These are phyloP conservation scores for Pisolithus albus DNA, from an alignment of 768 basidiomycete species.

Conservation along the genomic window DNA sequence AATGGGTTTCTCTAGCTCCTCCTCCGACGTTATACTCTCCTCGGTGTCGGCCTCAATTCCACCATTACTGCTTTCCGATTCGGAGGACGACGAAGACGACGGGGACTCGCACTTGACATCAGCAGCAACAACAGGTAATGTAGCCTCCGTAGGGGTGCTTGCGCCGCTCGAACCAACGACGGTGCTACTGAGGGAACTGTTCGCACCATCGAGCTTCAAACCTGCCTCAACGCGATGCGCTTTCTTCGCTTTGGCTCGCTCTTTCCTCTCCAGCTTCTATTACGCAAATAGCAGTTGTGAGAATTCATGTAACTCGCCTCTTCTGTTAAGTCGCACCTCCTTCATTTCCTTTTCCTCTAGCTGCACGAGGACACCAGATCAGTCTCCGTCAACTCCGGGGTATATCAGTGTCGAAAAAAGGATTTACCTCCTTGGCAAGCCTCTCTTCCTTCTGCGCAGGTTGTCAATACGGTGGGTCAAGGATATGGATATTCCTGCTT, in stretches of 20 bases:
- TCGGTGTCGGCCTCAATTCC: constrained; percentile 68
- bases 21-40: constrained; percentile 71
- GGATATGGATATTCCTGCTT: constrained; percentile 2
- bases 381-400: constrained; percentile 9
- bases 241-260: constrained; percentile 52
- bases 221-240: constrained; percentile 29
- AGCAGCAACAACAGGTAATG: constrained; percentile 17
- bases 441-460: constrained; percentile 42
- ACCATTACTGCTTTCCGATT: constrained; percentile 53
- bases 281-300: background rate
- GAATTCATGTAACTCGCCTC: background rate
- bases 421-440: constrained; percentile 48
- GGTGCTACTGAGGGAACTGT: constrained; percentile 6
- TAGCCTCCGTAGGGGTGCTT: constrained; percentile 9
- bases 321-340: constrained; percentile 30
- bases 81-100: constrained; percentile 41
- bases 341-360: constrained; percentile 40
- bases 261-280: constrained; percentile 51
- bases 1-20: constrained; percentile 43
- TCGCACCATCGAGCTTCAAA: constrained; percentile 19
- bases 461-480: background rate
- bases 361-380: constrained; percentile 22
- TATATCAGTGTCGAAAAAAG: constrained; percentile 1
- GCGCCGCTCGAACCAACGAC: background rate
- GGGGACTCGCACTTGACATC: constrained; percentile 28